phyloP scores from a whole-genome alignment of 1,284 basidiomycete genomes.

The Apiotrichum montevideense region DNA sequence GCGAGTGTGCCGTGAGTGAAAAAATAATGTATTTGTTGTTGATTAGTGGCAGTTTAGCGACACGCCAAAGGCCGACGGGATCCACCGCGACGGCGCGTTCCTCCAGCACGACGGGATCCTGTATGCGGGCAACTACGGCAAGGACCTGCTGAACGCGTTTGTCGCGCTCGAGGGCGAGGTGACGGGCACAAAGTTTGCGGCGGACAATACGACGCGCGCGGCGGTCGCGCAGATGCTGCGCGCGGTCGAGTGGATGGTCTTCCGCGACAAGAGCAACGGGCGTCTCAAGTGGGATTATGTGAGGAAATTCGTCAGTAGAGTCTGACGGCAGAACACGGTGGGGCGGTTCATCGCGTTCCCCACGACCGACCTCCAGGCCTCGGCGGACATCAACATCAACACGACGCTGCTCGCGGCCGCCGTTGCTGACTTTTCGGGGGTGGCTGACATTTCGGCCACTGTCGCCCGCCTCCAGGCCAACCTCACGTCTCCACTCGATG shows the following conservation, averaged over 20 bases:
- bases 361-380: constrained; percentile 57
- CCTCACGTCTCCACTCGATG: constrained; percentile 46
- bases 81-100: constrained; percentile 59
- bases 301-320: constrained; percentile 45
- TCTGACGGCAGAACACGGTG: constrained; percentile 47
- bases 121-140: constrained; percentile 61
- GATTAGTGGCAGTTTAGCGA: constrained; percentile 46
- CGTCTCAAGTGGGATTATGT: constrained; percentile 37
- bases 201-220: constrained; percentile 43
- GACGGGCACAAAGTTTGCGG: constrained; percentile 54
- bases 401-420: constrained; percentile 50
- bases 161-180: constrained; percentile 40
- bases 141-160: constrained; percentile 52
- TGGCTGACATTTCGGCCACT: constrained; percentile 48
- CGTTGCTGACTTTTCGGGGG: constrained; percentile 39
- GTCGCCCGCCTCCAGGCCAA: constrained; percentile 47
- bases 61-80: constrained; percentile 52
- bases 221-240: constrained; percentile 54
- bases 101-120: constrained; percentile 58
- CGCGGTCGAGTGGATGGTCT: constrained; percentile 62
- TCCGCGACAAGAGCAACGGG: constrained; percentile 49
- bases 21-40: too few species aligned
- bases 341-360: constrained; percentile 61
- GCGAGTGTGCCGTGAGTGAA: background rate
- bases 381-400: constrained; percentile 56